Evolutionary conservation across 1,284 basidiomycete species (phyloP).

Genomic region (Ganoderma lucidum): DNA sequence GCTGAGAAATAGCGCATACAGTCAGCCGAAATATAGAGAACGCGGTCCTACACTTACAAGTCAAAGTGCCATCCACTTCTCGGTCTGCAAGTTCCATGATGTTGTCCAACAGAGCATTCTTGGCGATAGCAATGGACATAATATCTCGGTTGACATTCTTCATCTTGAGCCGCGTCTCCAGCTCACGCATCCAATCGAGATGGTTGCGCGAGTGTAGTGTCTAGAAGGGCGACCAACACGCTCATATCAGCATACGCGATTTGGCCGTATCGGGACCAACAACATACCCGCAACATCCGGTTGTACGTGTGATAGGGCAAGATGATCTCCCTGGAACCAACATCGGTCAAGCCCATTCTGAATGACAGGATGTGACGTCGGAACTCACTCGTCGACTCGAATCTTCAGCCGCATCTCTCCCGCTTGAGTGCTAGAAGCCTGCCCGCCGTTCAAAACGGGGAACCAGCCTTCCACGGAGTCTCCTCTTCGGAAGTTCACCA

Average conservation of each 20-base stretch:
- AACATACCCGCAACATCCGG: slow-evolving; percentile 57
- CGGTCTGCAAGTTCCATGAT: slow-evolving; percentile 70
- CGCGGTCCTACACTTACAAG: slow-evolving; percentile 38
- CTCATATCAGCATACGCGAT: not conserved
- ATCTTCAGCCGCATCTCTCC: slow-evolving; percentile 80
- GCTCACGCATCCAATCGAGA: slow-evolving; percentile 76
- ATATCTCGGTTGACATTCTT: slow-evolving; percentile 67
- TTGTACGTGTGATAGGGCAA: slow-evolving; percentile 69
- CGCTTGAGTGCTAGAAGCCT: slow-evolving; percentile 62
- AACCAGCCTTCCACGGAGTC: slow-evolving; percentile 85
- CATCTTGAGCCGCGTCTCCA: slow-evolving; percentile 71
- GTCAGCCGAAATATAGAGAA: not conserved
- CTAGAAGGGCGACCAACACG: slow-evolving; percentile 45
- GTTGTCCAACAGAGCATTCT: slow-evolving; percentile 67
- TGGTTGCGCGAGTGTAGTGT: slow-evolving; percentile 69
- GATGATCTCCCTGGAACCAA: slow-evolving; percentile 69
- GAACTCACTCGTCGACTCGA: slow-evolving; percentile 76
- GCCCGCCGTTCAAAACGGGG: slow-evolving; percentile 65
- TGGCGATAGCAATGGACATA: slow-evolving; percentile 73
- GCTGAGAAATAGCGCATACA: slow-evolving; percentile 32
- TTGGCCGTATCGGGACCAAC: not conserved
- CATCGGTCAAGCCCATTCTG: slow-evolving; percentile 12
- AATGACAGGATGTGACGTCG: not conserved
- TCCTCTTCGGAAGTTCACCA: slow-evolving; percentile 75
- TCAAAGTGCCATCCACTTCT: slow-evolving; percentile 66